Conservation (phyloP, 1,284 basidiomycete genomes). For the Ustilago loliicola region DNA sequence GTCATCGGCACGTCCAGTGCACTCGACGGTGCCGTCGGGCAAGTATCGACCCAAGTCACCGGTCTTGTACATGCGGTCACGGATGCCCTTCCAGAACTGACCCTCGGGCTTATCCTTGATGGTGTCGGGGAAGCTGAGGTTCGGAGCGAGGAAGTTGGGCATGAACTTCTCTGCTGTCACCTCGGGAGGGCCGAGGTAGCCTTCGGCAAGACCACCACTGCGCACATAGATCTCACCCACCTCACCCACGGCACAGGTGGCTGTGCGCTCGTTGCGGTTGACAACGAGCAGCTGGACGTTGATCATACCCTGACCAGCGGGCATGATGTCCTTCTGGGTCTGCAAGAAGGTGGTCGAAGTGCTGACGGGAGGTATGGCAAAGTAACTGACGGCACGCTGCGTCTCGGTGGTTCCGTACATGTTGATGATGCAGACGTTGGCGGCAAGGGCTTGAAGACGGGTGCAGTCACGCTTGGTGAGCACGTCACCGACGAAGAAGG, state of each 20-base stretch:
- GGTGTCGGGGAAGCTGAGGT: constrained; percentile 61
- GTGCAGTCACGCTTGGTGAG: constrained; percentile 98
- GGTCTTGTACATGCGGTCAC: constrained; percentile 97
- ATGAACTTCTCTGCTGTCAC: constrained; percentile 79
- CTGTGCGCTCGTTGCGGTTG: constrained; percentile 88
- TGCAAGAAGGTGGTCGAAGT: constrained; percentile 89
- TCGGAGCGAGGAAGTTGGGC: constrained; percentile 67
- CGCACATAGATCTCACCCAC: constrained; percentile 99
- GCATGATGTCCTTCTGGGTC: constrained; percentile 98
- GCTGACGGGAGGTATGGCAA: constrained; percentile 87
- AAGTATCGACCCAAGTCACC: constrained; percentile 96
- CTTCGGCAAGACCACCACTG: constrained; percentile 94
- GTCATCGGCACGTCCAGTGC: constrained; percentile 96
- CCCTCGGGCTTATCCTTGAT: constrained; percentile 62
- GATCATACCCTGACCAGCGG: constrained; percentile 96
- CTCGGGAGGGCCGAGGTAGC: constrained; percentile 84
- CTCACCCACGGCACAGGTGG: constrained; percentile 94
- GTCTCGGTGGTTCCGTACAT: constrained; percentile 99
- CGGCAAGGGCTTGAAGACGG: constrained; percentile 90
- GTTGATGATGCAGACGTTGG: constrained; percentile 91
- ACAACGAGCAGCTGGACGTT: constrained; percentile 98
- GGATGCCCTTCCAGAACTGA: constrained; percentile 88
- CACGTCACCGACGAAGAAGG: constrained; percentile 99
- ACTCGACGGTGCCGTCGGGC: constrained; percentile 94
- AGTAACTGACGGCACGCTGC: constrained; percentile 98